phyloP scores from a whole-genome alignment of 306 rosid species.

The Albizia julibrissin region DNA sequence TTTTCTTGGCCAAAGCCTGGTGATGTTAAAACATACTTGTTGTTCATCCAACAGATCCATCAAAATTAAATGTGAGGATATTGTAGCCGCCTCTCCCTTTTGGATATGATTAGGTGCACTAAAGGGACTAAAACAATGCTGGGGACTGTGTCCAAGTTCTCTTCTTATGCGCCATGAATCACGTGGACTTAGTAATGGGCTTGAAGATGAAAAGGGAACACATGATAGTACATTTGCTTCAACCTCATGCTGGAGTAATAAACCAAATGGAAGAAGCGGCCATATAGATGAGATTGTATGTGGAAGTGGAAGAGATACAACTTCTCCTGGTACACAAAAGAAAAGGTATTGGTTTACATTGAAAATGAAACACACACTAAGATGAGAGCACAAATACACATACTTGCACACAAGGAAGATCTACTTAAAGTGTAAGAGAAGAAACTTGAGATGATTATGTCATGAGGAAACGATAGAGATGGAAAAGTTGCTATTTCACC shows the following conservation, averaged over 20 bases:
- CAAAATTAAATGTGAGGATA: slow-evolving; percentile 80
- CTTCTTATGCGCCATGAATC: slow-evolving; percentile 35
- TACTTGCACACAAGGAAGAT: background rate
- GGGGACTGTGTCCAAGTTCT: slow-evolving; percentile 16
- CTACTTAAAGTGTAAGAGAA: slow-evolving; percentile 10
- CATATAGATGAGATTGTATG: slow-evolving; percentile 71
- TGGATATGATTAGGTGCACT: slow-evolving; percentile 48
- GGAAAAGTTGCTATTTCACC: slow-evolving; percentile 18
- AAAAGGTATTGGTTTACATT: slow-evolving; percentile 12
- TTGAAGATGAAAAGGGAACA: slow-evolving; percentile 60
- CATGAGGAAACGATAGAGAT: background rate
- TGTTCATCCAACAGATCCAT: slow-evolving; percentile 87
- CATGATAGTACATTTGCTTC: slow-evolving; percentile 49
- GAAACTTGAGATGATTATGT: slow-evolving; percentile 14
- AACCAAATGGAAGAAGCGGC: slow-evolving; percentile 96
- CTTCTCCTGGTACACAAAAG: slow-evolving; percentile 66
- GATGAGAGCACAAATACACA: slow-evolving; percentile 25
- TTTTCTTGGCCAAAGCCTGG: slow-evolving; percentile 6
- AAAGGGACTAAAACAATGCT: slow-evolving; percentile 13
- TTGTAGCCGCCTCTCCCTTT: slow-evolving; percentile 59
- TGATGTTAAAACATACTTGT: slow-evolving; percentile 49
- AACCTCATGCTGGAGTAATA: slow-evolving; percentile 78
- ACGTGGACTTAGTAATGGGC: slow-evolving; percentile 59
- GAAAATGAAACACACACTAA: slow-evolving; percentile 15
- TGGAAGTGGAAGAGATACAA: slow-evolving; percentile 66